A percentile compares a stretch with the other conserved stretches of the same genome.
Conservation (phyloP, 2,329 filamentous ascomycete genomes). For the Zymoseptoria crescenta region DNA sequence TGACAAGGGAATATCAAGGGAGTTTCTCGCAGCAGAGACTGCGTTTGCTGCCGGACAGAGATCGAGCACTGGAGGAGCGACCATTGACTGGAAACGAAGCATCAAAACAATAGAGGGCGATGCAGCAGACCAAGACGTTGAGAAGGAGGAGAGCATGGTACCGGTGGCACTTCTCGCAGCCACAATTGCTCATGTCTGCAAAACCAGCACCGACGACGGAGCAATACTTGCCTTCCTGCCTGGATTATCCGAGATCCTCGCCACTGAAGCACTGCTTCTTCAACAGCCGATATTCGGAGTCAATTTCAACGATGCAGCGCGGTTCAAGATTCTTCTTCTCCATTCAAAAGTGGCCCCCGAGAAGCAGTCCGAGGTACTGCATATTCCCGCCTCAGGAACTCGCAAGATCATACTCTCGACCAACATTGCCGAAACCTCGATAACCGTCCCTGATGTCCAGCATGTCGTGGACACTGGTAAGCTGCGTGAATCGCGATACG, state of each 20-base stretch:
- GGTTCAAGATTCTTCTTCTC: slow-evolving; percentile 39
- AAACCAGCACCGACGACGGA: slow-evolving; percentile 33
- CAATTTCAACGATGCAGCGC: slow-evolving; percentile 34
- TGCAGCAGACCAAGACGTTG: slow-evolving; percentile 12
- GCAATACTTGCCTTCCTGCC: slow-evolving; percentile 45
- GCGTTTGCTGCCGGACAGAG: slow-evolving; percentile 8
- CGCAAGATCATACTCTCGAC: slow-evolving; percentile 45
- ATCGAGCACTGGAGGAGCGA: slow-evolving; percentile 12
- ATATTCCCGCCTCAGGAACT: slow-evolving; percentile 32
- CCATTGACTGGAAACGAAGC: slow-evolving; percentile 36
- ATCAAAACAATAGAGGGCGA: slow-evolving; percentile 20
- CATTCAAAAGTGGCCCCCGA: slow-evolving; percentile 40
- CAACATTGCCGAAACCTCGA: slow-evolving; percentile 45
- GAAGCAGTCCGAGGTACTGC: slow-evolving; percentile 38
- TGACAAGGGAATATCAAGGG: slow-evolving; percentile 10
- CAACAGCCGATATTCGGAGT: slow-evolving; percentile 27
- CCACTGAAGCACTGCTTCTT: slow-evolving; percentile 27
- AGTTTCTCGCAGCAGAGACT: slow-evolving; percentile 17
- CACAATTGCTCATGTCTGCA: slow-evolving; percentile 40
- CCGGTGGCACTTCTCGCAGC: slow-evolving; percentile 38
- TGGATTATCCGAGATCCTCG: slow-evolving; percentile 35
- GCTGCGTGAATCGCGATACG: slow-evolving; percentile 33
- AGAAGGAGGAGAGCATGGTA: slow-evolving; percentile 34
- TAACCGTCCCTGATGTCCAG: slow-evolving; percentile 46
- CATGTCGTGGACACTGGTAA: slow-evolving; percentile 45